Conservation (phyloP, 225 moss, liverwort and hornwort genomes). For the Sphagnum contortum region DNA sequence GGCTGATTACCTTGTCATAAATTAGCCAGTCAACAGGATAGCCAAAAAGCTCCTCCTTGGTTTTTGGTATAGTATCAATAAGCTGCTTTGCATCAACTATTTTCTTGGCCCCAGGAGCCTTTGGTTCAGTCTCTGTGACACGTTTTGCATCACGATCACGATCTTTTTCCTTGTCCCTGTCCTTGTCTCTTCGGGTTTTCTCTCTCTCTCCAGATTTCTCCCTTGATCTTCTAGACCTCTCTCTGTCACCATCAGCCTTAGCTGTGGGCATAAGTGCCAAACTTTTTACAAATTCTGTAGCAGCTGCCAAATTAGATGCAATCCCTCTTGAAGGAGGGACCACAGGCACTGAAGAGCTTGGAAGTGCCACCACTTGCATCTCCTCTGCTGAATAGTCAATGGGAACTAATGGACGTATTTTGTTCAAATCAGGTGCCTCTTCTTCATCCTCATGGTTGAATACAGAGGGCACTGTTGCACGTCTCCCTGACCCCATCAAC, state of each 20-base stretch:
- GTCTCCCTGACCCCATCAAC: conserved; percentile 75
- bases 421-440: conserved; percentile 62
- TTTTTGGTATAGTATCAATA: conserved; percentile 88
- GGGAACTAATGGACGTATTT: conserved; percentile 67
- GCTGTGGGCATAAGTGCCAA: conserved; percentile 42
- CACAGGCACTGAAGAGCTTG: conserved; percentile 25
- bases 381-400: conserved; percentile 93
- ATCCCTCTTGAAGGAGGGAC: conserved; percentile 36
- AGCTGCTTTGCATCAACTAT: conserved; percentile 87
- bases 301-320: conserved; percentile 73
- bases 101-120: conserved; percentile 60
- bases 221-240: conserved; percentile 56
- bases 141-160: conserved; percentile 44
- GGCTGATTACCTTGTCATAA: conserved; percentile 62
- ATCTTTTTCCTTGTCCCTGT: conserved; percentile 40
- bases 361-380: conserved; percentile 84
- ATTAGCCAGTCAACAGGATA: conserved; percentile 87
- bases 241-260: conserved; percentile 65
- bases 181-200: conserved; percentile 38
- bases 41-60: conserved; percentile 85
- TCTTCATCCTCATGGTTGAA: conserved; percentile 91
- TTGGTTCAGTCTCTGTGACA: conserved; percentile 37
- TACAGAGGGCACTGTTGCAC: conserved; percentile 70
- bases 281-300: conserved; percentile 88
- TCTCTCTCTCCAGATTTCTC: conserved; percentile 56